Percentiles rank a stretch among this genome's conserved stretches.
These are phyloP conservation scores for Echria macrotheca DNA, from an alignment of 495 filamentous ascomycete species.

Conservation along the genomic window DNA sequence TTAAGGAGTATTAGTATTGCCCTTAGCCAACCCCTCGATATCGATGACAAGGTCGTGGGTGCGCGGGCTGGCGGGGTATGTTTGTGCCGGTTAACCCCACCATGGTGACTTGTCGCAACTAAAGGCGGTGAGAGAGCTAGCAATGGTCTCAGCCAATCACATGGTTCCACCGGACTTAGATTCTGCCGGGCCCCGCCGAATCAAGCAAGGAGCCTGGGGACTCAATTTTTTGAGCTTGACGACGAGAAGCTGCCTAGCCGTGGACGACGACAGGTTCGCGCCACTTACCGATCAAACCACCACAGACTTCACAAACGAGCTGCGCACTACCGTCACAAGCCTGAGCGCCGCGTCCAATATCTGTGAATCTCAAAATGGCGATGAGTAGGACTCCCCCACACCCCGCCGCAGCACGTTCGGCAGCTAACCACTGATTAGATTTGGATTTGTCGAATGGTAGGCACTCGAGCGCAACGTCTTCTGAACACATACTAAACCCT, in stretches of 20 bases:
- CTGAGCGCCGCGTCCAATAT: conserved; percentile 1
- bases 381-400: conserved; percentile 36
- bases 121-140: conserved; percentile 7
- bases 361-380: conserved; percentile 38
- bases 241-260: conserved; percentile 22
- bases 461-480: conserved; percentile 9
- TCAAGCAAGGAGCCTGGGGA: conserved; percentile 11
- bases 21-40: too few relatives aligned
- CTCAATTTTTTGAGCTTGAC: conserved; percentile 31
- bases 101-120: not conserved
- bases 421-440: conserved; percentile 33
- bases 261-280: conserved; percentile 18
- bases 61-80: conserved; percentile 17
- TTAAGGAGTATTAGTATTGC: not conserved
- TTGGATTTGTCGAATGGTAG: conserved; percentile 49
- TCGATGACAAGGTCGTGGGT: too few relatives aligned
- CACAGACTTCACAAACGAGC: conserved; percentile 2
- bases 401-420: conserved; percentile 14
- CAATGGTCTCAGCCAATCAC: conserved; percentile 12
- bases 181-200: conserved; percentile 25
- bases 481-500: conserved; percentile 16
- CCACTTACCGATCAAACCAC: not conserved
- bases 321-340: conserved; percentile 9
- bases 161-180: conserved; percentile 21
- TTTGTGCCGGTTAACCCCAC: conserved; percentile 9